Conservation (phyloP, 2,329 filamentous ascomycete species). For the Claviceps digitariae region DNA sequence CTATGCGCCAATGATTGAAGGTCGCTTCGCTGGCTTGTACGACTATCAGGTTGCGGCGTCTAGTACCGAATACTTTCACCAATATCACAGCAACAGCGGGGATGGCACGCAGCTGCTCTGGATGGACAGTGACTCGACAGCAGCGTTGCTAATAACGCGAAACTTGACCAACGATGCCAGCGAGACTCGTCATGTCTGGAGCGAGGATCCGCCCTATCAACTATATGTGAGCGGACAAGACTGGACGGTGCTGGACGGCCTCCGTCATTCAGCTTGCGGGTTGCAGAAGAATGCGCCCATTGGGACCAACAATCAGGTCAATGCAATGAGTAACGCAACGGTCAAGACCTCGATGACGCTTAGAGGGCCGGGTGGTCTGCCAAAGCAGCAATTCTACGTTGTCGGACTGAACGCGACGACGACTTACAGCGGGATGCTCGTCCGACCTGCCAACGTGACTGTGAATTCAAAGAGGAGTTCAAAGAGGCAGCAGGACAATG, state of each 20-base stretch:
- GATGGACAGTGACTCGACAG: constrained; percentile 71
- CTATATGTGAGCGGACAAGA: constrained; percentile 61
- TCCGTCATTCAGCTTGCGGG: constrained; percentile 74
- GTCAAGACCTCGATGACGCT: constrained; percentile 54
- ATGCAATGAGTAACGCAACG: constrained; percentile 10
- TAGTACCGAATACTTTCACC: constrained; percentile 64
- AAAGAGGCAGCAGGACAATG: constrained; percentile 20
- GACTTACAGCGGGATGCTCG: constrained; percentile 60
- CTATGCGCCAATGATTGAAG: constrained; percentile 50
- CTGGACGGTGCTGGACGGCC: constrained; percentile 46
- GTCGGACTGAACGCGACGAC: constrained; percentile 59
- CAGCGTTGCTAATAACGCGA: constrained; percentile 66
- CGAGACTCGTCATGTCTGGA: constrained; percentile 40
- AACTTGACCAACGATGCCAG: constrained; percentile 50
- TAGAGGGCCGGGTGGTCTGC: constrained; percentile 49
- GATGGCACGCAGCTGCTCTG: constrained; percentile 48
- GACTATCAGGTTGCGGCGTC: constrained; percentile 74
- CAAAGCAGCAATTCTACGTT: constrained; percentile 82
- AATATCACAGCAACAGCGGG: constrained; percentile 30
- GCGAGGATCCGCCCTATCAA: constrained; percentile 48
- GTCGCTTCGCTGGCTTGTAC: constrained; percentile 51
- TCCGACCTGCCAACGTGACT: constrained; percentile 40
- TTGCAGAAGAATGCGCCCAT: constrained; percentile 53
- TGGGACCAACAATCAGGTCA: constrained; percentile 35
- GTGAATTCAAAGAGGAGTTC: constrained; percentile 28